Evolutionary conservation across 73 alveolate genomes (phyloP).

Genomic region (Stentor coeruleus): DNA sequence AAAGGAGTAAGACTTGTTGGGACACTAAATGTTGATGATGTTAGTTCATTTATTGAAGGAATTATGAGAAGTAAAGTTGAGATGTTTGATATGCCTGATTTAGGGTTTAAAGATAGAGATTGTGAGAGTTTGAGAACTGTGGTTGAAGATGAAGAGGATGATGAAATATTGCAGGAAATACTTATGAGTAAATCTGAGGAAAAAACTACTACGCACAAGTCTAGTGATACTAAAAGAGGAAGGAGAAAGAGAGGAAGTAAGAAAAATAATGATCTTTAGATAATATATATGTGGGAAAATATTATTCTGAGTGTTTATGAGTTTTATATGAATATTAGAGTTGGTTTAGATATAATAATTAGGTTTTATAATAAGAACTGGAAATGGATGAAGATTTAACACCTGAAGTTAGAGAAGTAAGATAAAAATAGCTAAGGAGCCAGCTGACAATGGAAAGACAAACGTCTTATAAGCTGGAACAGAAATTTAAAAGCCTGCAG

Average conservation of each 20-base stretch:
- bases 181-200: not conserved
- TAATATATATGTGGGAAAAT: not conserved
- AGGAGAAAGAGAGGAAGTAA: not conserved
- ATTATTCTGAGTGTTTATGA: too few species aligned
- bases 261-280: not conserved
- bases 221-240: not conserved
- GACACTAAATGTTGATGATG: not conserved
- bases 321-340: too few species aligned
- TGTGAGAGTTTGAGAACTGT: not conserved
- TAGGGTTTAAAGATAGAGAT: not conserved
- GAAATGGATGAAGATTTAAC: conserved; percentile 21
- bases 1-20: conserved; percentile 18
- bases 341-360: too few species aligned
- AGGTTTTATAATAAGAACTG: too few species aligned
- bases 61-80: not conserved
- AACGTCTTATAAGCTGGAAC: not conserved
- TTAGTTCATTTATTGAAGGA: conserved; percentile 2
- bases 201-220: not conserved
- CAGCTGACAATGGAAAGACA: conserved; percentile 5
- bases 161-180: not conserved
- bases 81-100: not conserved
- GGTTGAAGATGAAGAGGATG: not conserved
- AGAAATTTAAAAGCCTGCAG: not conserved
- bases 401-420: conserved; percentile 9
- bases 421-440: not conserved